Evolutionary conservation across 2,329 filamentous ascomycete genomes (phyloP).

Genomic region (Beauveria pseudobassiana): DNA sequence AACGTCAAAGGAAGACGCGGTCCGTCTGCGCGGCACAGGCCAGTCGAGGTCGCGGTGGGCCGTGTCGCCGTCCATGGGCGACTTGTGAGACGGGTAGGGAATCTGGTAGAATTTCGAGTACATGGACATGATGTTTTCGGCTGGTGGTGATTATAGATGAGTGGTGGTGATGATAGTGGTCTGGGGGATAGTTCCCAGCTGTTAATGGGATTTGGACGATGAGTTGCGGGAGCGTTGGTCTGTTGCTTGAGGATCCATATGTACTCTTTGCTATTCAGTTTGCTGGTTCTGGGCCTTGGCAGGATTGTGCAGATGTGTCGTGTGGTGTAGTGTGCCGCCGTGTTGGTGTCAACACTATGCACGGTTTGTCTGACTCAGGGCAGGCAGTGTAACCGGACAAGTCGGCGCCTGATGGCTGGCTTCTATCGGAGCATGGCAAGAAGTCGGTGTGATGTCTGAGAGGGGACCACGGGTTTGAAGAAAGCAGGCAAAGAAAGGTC

Average conservation of each 20-base stretch:
- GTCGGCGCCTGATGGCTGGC: not conserved
- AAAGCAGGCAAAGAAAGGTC: not conserved
- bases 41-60: conserved; percentile 18
- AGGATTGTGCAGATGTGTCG: not conserved
- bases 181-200: not conserved
- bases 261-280: not conserved
- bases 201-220: conserved; percentile 2
- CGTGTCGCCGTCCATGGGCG: conserved; percentile 18
- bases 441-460: conserved; percentile 2
- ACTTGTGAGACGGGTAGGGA: conserved; percentile 18
- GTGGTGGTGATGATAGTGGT: not conserved
- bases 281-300: not conserved
- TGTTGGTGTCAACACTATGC: not conserved
- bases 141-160: not conserved
- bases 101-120: conserved; percentile 13
- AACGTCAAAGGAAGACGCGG: conserved; percentile 14
- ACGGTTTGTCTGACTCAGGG: not conserved
- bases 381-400: not conserved
- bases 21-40: conserved; percentile 16
- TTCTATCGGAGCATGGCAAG: not conserved
- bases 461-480: not conserved
- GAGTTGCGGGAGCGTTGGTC: conserved; percentile 11
- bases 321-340: not conserved
- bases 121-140: not conserved
- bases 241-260: conserved; percentile 9